Conservation (phyloP, 352 stramenopile species). For the Stramenopiles sp. region DNA sequence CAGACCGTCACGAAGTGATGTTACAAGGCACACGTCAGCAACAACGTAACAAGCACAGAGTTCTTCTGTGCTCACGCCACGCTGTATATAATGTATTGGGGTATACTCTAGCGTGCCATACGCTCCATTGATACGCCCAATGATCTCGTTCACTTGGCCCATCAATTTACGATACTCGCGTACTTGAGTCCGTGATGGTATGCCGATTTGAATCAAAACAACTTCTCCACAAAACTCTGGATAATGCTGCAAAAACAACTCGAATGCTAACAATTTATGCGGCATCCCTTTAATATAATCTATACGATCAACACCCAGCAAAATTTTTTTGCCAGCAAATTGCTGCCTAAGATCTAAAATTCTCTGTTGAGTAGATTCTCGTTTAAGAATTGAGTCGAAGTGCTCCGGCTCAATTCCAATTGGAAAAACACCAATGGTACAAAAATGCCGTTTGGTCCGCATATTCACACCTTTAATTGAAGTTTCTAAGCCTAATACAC, state of each 20-base stretch:
- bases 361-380: conserved; percentile 34
- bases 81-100: conserved; percentile 65
- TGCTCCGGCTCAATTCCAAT: conserved; percentile 35
- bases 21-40: conserved; percentile 64
- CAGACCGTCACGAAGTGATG: conserved; percentile 61
- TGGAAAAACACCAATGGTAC: neutral
- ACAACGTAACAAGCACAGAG: conserved; percentile 64
- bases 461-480: conserved; percentile 50
- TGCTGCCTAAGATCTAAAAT: conserved; percentile 38
- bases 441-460: neutral
- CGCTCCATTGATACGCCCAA: conserved; percentile 57
- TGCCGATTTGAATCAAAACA: conserved; percentile 75
- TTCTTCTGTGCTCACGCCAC: conserved; percentile 43
- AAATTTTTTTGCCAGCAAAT: conserved; percentile 27
- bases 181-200: conserved; percentile 56
- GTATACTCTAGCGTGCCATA: conserved; percentile 58
- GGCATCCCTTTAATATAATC: conserved; percentile 52
- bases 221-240: conserved; percentile 68
- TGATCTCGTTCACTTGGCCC: conserved; percentile 57
- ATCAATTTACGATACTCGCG: conserved; percentile 54
- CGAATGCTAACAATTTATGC: conserved; percentile 54
- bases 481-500: conserved; percentile 43
- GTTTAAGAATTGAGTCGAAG: conserved; percentile 41
- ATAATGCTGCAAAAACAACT: conserved; percentile 50
- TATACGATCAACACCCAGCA: conserved; percentile 2